Evolutionary conservation across 352 stramenopile genomes (phyloP).

Genomic region (Phytophthora cryptogea): DNA sequence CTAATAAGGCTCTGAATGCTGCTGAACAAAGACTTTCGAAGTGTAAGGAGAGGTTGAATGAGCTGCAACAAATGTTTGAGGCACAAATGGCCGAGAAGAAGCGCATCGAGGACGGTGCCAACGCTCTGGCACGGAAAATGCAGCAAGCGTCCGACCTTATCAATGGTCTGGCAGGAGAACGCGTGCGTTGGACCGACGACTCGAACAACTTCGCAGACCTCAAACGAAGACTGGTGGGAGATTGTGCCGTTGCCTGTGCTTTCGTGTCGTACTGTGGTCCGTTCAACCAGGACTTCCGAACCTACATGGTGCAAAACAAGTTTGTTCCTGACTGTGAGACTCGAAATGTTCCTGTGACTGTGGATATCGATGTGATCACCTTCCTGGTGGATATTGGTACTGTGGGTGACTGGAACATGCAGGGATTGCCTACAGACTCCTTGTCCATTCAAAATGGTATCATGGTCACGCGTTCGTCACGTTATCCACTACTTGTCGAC

Average conservation of each 20-base stretch:
- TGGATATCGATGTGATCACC: slow-evolving; percentile 96
- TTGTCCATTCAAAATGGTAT: slow-evolving; percentile 99
- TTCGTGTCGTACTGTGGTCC: slow-evolving; percentile 98
- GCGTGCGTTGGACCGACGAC: slow-evolving; percentile 97
- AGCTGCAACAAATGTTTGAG: slow-evolving; percentile 97
- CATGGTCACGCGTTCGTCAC: slow-evolving; percentile 96
- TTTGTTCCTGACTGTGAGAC: slow-evolving; percentile 94
- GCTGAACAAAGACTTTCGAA: slow-evolving; percentile 93
- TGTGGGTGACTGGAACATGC: slow-evolving; percentile 98
- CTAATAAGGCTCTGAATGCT: slow-evolving; percentile 95
- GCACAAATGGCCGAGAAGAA: slow-evolving; percentile 97
- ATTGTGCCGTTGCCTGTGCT: slow-evolving; percentile 96
- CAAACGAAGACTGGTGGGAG: slow-evolving; percentile 95
- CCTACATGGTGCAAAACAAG: slow-evolving; percentile 96
- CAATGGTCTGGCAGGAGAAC: slow-evolving; percentile 95
- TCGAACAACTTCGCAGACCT: slow-evolving; percentile 97
- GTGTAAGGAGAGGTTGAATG: slow-evolving; percentile 94
- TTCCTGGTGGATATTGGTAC: slow-evolving; percentile 98
- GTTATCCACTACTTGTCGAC: slow-evolving; percentile 97
- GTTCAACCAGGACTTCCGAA: slow-evolving; percentile 98
- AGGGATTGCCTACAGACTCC: slow-evolving; percentile 96
- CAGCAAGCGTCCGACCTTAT: slow-evolving; percentile 97
- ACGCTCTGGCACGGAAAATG: slow-evolving; percentile 96
- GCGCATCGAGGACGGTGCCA: slow-evolving; percentile 96
- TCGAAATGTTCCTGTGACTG: slow-evolving; percentile 92